These are phyloP conservation scores for Malus hybrid DNA, from an alignment of 331 rosid species.

Conservation along the genomic window DNA sequence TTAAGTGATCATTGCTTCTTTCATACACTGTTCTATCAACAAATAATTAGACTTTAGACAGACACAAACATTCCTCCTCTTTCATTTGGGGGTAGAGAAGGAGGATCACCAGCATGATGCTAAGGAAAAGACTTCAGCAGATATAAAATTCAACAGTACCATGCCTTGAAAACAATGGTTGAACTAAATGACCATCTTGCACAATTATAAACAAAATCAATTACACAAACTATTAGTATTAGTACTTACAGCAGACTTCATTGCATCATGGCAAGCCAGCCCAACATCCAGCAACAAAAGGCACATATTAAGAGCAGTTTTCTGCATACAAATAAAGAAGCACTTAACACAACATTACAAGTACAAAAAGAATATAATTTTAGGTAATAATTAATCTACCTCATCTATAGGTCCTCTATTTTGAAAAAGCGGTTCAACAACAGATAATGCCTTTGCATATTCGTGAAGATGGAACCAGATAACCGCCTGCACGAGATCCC, in stretches of 20 bases:
- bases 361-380: constrained; percentile 4
- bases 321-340: constrained; percentile 40
- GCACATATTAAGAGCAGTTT: constrained; percentile 83
- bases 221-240: constrained; percentile 11
- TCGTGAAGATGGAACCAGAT: constrained; percentile 95
- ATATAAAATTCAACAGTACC: background rate
- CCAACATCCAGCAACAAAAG: constrained; percentile 91
- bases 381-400: constrained; percentile 38
- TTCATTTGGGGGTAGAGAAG: background rate
- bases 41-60: background rate
- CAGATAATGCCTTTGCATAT: constrained; percentile 62
- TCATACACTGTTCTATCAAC: background rate
- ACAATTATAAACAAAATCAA: constrained; percentile 3
- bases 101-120: background rate
- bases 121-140: background rate
- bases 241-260: constrained; percentile 87
- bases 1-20: background rate
- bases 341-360: constrained; percentile 18
- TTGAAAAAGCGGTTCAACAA: constrained; percentile 85
- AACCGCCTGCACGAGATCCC: constrained; percentile 48
- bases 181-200: background rate
- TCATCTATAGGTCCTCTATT: constrained; percentile 85
- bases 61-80: background rate
- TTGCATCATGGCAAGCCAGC: constrained; percentile 84
- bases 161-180: background rate